A percentile compares a stretch with the other conserved stretches of the same genome.
These are phyloP conservation scores for Boletellus emodensis DNA, from an alignment of 768 basidiomycete genomes.

Conservation along the genomic window DNA sequence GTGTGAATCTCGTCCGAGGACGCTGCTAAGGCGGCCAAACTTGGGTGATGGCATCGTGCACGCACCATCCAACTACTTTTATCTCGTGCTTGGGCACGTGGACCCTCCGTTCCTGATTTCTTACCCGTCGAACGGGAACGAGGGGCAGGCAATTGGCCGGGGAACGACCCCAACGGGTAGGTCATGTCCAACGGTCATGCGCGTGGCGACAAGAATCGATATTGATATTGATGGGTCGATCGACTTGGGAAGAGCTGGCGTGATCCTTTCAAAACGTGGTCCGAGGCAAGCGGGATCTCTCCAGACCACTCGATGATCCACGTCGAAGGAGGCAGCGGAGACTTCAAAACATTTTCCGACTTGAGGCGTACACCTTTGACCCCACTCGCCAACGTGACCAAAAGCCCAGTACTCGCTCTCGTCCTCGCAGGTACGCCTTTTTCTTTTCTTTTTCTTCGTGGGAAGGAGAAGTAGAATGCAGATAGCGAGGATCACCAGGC, in stretches of 20 bases:
- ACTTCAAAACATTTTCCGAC: not conserved
- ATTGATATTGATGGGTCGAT: constrained; percentile 2
- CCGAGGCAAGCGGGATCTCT: constrained; percentile 31
- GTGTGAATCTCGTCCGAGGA: constrained; percentile 47
- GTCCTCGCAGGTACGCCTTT: constrained; percentile 39
- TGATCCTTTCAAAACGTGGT: constrained; percentile 52
- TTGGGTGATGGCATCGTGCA: constrained; percentile 45
- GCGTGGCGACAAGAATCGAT: not conserved
- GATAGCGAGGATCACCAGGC: constrained; percentile 14
- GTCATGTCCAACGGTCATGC: constrained; percentile 1
- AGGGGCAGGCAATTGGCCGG: constrained; percentile 48
- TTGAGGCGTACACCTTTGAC: constrained; percentile 38
- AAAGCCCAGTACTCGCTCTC: constrained; percentile 30
- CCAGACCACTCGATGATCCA: no score
- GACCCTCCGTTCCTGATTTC: not conserved
- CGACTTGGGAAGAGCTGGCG: constrained; percentile 41
- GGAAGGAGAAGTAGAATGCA: constrained; percentile 4
- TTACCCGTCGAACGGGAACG: constrained; percentile 33
- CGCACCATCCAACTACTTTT: constrained; percentile 50
- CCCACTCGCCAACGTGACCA: constrained; percentile 42
- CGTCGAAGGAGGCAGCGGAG: not conserved
- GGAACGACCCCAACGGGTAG: constrained; percentile 30
- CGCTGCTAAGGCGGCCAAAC: constrained; percentile 35
- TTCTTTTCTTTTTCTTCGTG: not conserved
- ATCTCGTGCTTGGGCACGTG: constrained; percentile 32